phyloP scores from a whole-genome alignment of 371 early-diverging fungal genomes.

The Funneliformis caledonium region DNA sequence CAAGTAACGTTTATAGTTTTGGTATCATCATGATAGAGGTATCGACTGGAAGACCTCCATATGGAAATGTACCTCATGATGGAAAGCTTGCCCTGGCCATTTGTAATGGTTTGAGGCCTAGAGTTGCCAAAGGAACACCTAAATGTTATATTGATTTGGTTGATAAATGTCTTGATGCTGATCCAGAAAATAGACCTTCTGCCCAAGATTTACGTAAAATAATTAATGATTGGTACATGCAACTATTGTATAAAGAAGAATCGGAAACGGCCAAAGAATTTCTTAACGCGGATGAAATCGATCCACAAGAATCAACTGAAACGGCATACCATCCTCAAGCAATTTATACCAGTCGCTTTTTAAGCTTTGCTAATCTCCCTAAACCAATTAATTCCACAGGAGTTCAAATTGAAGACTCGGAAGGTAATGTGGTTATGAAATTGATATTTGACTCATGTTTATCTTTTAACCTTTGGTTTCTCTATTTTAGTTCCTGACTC shows the following conservation, averaged over 20 bases:
- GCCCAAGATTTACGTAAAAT: neutral
- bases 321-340: neutral
- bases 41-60: conserved; percentile 19
- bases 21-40: conserved; percentile 26
- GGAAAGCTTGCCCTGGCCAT: neutral
- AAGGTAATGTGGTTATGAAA: neutral
- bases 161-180: neutral
- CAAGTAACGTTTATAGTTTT: conserved; percentile 31
- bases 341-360: neutral
- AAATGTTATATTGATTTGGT: conserved; percentile 4
- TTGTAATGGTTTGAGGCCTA: conserved; percentile 22
- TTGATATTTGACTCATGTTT: too few relatives aligned
- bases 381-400: neutral
- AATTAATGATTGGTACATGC: neutral
- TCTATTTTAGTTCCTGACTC: too few relatives aligned
- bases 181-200: conserved; percentile 25
- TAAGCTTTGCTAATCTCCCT: conserved; percentile 5
- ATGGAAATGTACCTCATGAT: conserved; percentile 7
- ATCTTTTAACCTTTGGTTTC: too few relatives aligned
- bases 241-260: neutral
- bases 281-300: neutral
- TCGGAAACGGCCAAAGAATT: neutral
- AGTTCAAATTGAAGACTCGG: neutral
- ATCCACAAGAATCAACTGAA: neutral
- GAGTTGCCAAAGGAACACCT: neutral